Conservation (phyloP, 257 asterid genomes). For the Petunia axillaris region DNA sequence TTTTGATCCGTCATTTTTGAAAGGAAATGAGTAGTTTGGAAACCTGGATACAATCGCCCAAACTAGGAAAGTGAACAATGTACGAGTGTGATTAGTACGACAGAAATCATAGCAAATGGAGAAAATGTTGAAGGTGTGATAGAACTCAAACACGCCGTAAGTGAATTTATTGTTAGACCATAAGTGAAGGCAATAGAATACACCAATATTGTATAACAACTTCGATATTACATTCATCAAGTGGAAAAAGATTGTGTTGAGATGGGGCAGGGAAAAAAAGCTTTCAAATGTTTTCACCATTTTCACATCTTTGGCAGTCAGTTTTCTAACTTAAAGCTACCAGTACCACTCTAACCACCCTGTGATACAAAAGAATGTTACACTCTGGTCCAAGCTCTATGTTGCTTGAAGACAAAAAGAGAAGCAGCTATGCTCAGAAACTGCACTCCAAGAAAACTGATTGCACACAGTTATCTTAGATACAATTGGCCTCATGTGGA, state of each 20-base stretch:
- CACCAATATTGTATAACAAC: background rate
- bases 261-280: background rate
- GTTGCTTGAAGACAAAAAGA: background rate
- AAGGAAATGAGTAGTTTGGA: no score
- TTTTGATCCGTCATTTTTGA: no score
- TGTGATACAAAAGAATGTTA: constrained; percentile 26
- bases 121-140: no score
- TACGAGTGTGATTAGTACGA: no score
- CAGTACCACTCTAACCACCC: constrained; percentile 10
- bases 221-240: constrained; percentile 23
- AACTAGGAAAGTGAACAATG: no score
- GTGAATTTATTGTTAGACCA: background rate
- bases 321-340: constrained; percentile 21
- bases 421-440: constrained; percentile 2
- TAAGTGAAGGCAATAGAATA: background rate
- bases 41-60: no score
- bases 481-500: background rate
- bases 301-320: constrained; percentile 18
- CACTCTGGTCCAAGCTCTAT: background rate
- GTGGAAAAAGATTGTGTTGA: background rate
- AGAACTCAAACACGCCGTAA: background rate
- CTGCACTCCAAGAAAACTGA: background rate
- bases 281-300: background rate
- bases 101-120: no score
- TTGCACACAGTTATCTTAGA: constrained; percentile 22